Base-by-base conservation (phyloP, 2,329 filamentous ascomycete genomes). In the Aspergillus melleus region DNA sequence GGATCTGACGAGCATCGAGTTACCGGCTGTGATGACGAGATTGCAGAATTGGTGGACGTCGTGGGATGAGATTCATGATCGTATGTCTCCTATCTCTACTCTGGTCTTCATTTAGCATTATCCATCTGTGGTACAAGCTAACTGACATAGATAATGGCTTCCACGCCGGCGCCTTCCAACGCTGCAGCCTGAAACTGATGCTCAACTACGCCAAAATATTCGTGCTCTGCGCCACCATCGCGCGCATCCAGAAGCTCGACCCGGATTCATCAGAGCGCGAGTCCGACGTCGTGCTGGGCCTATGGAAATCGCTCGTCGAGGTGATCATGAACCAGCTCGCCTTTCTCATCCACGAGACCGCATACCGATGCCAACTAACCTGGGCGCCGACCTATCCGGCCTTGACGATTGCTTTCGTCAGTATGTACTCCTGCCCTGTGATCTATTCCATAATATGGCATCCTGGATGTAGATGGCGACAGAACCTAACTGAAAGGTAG, bases 321-420 rank as follows among this genome's bases (percentile, higher is more conserved):
- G 70, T 66, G 0, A 74, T 74, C 49, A 74, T 74, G 68, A 71
- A 70, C 16, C 73, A 74, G 53, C 54, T 74, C 22, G 66, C 61
- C 3, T 72, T 69, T 19, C 32, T 74, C n/a, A 72, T 74, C 30
- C 68, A 64, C 11, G 72, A 74, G 58, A 66, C 70, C 9, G 64
- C 73, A 1, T 75, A 75, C 54, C 66, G 70, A 10, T 75, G 71
- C 36, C 73, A 75, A 49, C 50, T 74, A 30, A 60, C 69, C 14
- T 75, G 73, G 73, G 62, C 72, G 2, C 73, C 73, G 42, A 75
- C 73, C 3, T 75, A 75, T 44, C 70, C 73, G 29, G 70, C 72
- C 26, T 57, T 75, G 42, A 74, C 72, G 0, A 70, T 74, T 46
- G 72, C 72, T 4, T 75, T 75, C 62, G 69, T 75, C 49, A 73